phyloP scores from a whole-genome alignment of 1,284 basidiomycete genomes.

The Salmacisia buchloeana region DNA sequence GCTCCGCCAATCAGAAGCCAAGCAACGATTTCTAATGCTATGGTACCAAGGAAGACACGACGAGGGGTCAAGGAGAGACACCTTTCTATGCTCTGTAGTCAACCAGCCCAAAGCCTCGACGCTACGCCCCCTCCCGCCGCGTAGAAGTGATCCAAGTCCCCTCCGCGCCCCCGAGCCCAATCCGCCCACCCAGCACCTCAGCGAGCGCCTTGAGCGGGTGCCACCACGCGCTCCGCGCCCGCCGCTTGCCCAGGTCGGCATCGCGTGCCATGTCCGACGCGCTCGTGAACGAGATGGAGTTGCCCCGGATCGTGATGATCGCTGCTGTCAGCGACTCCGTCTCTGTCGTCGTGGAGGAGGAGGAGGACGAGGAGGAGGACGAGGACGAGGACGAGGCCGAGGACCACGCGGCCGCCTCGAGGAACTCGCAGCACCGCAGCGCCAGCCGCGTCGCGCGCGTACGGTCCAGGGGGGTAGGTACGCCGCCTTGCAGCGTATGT shows the following conservation, averaged over 20 bases:
- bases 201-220: constrained; percentile 63
- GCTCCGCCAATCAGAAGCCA: too few relatives aligned
- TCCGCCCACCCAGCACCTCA: constrained; percentile 58
- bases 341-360: background rate
- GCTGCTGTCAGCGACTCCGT: constrained; percentile 64
- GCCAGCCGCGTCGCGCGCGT: constrained; percentile 83
- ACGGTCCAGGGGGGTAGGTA: constrained; percentile 88
- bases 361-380: background rate
- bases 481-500: constrained; percentile 91
- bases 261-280: constrained; percentile 75
- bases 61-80: too few relatives aligned
- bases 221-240: constrained; percentile 84
- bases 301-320: constrained; percentile 83
- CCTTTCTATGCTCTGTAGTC: too few relatives aligned
- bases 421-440: constrained; percentile 86
- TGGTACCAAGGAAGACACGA: too few relatives aligned
- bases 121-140: background rate
- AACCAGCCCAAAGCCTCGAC: too few relatives aligned
- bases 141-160: background rate
- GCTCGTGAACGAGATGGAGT: constrained; percentile 71
- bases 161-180: background rate
- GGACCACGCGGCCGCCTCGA: constrained; percentile 68
- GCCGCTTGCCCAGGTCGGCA: constrained; percentile 82
- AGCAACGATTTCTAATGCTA: too few relatives aligned
- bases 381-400: background rate